phyloP scores from a whole-genome alignment of 306 rosid genomes.

The Begonia masoniana region DNA sequence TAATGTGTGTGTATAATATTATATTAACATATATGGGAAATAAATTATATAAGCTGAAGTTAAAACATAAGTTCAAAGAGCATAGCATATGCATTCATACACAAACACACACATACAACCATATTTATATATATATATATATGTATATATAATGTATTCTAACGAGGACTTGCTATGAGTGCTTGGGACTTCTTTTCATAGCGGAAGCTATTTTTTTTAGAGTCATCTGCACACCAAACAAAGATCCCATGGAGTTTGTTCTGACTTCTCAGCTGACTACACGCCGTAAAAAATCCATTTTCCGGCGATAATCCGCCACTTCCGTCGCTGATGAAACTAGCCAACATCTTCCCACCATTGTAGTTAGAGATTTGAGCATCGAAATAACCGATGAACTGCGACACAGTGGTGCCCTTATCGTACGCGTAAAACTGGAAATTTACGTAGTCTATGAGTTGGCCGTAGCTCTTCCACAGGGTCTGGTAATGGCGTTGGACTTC shows the following conservation, averaged over 20 bases:
- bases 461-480: conserved; percentile 59
- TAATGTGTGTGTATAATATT: too few species aligned
- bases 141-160: not conserved
- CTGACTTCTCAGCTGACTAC: conserved; percentile 28
- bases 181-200: conserved; percentile 63
- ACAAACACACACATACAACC: not conserved
- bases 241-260: conserved; percentile 53
- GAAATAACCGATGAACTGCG: conserved; percentile 38
- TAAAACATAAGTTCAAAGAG: too few species aligned
- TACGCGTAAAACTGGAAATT: conserved; percentile 83
- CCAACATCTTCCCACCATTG: conserved; percentile 49
- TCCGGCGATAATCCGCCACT: conserved; percentile 45
- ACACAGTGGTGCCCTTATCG: conserved; percentile 42
- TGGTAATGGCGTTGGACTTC: conserved; percentile 54
- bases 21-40: too few species aligned
- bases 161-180: conserved; percentile 30
- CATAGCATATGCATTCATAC: too few species aligned
- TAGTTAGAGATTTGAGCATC: conserved; percentile 46
- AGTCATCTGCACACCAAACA: conserved; percentile 68
- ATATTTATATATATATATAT: too few species aligned
- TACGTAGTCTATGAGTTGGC: conserved; percentile 55
- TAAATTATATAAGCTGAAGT: too few species aligned
- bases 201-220: conserved; percentile 40
- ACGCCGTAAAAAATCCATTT: conserved; percentile 53
- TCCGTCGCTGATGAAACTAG: conserved; percentile 50